Conservation (phyloP, 306 rosid species). For the Canavalia ensiformis region DNA sequence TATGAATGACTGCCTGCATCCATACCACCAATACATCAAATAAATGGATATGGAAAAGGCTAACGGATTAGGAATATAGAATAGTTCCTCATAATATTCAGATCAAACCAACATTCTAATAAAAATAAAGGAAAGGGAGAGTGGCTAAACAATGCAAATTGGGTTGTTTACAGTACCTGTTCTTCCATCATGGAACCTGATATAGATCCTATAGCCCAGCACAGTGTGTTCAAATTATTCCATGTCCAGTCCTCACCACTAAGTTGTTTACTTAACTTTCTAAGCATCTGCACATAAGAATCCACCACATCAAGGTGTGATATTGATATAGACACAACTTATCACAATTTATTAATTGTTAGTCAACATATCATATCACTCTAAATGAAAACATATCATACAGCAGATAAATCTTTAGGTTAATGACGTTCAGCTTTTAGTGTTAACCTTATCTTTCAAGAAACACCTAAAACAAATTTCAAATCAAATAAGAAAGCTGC, state of each 20-base stretch:
- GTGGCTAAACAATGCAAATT: background rate
- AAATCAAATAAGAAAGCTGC: constrained; percentile 13
- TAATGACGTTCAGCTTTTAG: background rate
- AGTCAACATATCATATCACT: background rate
- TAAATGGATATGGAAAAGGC: no score
- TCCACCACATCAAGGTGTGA: constrained; percentile 22
- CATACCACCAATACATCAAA: no score
- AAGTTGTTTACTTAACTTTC: constrained; percentile 86
- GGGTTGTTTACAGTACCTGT: constrained; percentile 64
- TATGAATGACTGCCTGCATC: background rate
- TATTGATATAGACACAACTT: background rate
- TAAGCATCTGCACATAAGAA: constrained; percentile 76
- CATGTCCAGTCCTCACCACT: constrained; percentile 97
- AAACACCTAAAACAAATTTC: background rate
- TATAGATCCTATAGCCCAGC: constrained; percentile 99
- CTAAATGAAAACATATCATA: constrained; percentile 12
- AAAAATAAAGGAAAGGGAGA: background rate
- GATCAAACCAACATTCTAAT: constrained; percentile 8
- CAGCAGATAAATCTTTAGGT: background rate
- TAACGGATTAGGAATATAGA: background rate
- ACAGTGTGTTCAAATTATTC: constrained; percentile 93
- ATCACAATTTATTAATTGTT: constrained; percentile 5
- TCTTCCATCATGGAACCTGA: constrained; percentile 98
- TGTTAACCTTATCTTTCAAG: constrained; percentile 9
- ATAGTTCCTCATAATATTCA: constrained; percentile 3